Conservation (phyloP, 768 basidiomycete genomes). For the Obba rivulosa region DNA sequence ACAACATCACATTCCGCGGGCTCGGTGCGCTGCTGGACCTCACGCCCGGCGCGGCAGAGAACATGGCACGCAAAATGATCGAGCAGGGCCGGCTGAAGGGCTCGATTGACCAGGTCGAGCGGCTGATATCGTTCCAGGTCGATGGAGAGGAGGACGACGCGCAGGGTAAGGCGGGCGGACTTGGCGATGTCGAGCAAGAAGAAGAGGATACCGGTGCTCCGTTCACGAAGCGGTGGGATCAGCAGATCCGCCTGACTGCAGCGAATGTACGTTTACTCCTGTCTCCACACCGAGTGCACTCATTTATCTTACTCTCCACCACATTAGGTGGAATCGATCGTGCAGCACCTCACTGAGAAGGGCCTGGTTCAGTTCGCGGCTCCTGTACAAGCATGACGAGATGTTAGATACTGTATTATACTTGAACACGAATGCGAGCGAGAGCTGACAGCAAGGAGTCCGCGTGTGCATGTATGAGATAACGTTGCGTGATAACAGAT, state of each 20-base stretch:
- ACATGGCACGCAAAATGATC: conserved; percentile 98
- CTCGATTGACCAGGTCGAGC: conserved; percentile 93
- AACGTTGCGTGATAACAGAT: conserved; percentile 22
- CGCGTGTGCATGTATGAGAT: conserved; percentile 10
- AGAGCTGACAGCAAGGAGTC: conserved; percentile 15
- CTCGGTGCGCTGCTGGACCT: conserved; percentile 85
- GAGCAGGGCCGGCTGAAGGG: conserved; percentile 93
- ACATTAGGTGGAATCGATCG: conserved; percentile 85
- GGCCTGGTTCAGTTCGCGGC: conserved; percentile 44
- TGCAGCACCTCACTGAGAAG: conserved; percentile 74
- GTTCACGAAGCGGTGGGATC: conserved; percentile 95
- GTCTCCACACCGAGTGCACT: not conserved
- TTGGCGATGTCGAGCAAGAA: conserved; percentile 83
- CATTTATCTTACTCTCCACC: conserved; percentile 1
- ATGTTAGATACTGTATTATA: conserved; percentile 16
- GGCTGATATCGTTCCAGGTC: conserved; percentile 90
- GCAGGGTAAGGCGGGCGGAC: conserved; percentile 89
- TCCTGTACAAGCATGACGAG: conserved; percentile 16
- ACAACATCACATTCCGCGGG: conserved; percentile 95
- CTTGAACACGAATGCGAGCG: conserved; percentile 29
- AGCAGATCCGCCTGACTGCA: conserved; percentile 83
- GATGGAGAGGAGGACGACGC: conserved; percentile 85
- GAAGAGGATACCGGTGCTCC: conserved; percentile 85
- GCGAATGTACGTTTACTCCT: conserved; percentile 57
- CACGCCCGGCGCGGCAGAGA: conserved; percentile 90